Evolutionary conservation across 495 filamentous ascomycete species (phyloP), one percentile per base, ranked within the genome.

Genomic region (Trichocladium uniseriatum): DNA sequence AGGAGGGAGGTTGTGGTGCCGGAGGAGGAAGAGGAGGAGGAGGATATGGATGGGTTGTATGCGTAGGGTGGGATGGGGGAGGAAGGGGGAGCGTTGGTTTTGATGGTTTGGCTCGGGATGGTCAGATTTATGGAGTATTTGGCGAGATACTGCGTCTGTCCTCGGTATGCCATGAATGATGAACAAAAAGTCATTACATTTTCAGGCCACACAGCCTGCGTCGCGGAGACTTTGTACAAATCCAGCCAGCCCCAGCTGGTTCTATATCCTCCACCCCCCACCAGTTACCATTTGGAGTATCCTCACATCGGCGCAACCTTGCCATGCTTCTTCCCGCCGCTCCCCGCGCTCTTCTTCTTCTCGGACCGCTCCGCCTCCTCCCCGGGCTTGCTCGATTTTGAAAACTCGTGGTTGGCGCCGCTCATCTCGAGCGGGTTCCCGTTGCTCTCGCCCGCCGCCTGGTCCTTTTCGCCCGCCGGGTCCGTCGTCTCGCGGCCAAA

Each of bases 41-140:
- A 82, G 49, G 82, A 85, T 62, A 78, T 79, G 69, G 81, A 87
- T 73, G 81, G 80, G 7, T 75, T 87, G 72, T 91, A 88, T 68
- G 83, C 79, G 43, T 89, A 28, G 20, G 27, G 10, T 29, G 27
- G 27, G 27, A 29, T 29, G 27, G 10, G 27, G 27, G 27, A 5
- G 27, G 10, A 29, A 10, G 10, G 27, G 10, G 27, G 10, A 29
- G 10, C 10, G 5, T 29, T 5, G 27, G 27, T 5, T 29, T 29
- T 29, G 27, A 10, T 29, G 27, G 27, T 10, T 29, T 29, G 27
- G 5, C 10, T 29, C 27, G 27, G 27, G 10, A n/a, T n/a, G n/a
- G n/a, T n/a, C n/a, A n/a, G n/a, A n/a, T n/a, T n/a, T n/a, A n/a
- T n/a, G n/a, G n/a, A n/a, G n/a, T n/a, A n/a, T n/a, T n/a, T n/a